Percentiles rank a stretch among this genome's conserved stretches.
These are phyloP conservation scores for Emydomyces testavorans DNA, from an alignment of 2,329 filamentous ascomycete species.

Conservation along the genomic window DNA sequence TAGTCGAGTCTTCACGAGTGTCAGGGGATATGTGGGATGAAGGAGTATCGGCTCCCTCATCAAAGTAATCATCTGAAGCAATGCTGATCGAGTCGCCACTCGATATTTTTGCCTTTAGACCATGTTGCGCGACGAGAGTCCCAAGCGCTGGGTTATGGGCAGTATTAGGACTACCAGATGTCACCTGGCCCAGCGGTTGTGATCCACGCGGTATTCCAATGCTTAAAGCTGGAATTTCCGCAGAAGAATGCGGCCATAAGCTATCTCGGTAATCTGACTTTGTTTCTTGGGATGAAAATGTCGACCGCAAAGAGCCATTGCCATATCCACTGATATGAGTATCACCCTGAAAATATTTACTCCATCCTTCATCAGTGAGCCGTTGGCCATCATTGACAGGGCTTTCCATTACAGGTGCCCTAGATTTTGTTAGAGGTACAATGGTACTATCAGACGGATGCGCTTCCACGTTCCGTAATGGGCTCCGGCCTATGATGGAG, in stretches of 20 bases:
- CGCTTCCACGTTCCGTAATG: conserved; percentile 14
- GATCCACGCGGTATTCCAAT: conserved; percentile 30
- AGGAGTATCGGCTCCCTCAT: conserved; percentile 18
- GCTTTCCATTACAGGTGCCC: background rate
- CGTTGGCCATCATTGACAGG: background rate
- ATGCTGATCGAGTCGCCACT: conserved; percentile 33
- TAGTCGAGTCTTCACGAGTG: background rate
- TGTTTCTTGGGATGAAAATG: conserved; percentile 20
- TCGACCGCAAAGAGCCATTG: conserved; percentile 20
- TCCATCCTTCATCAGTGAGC: conserved; percentile 39
- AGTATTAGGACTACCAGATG: conserved; percentile 35
- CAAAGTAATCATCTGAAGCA: conserved; percentile 27
- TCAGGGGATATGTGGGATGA: background rate
- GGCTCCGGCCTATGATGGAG: conserved; percentile 12
- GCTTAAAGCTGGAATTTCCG: conserved; percentile 27
- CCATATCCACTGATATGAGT: conserved; percentile 6
- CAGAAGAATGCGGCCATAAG: conserved; percentile 31
- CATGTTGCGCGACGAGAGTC: conserved; percentile 29
- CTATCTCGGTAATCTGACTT: conserved; percentile 31
- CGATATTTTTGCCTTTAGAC: conserved; percentile 35
- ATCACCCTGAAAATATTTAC: conserved; percentile 38
- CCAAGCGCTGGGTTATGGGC: conserved; percentile 24
- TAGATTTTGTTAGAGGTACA: conserved; percentile 17
- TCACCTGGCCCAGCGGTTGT: conserved; percentile 31
- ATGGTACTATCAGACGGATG: conserved; percentile 16